phyloP scores from a whole-genome alignment of 768 basidiomycete genomes.

The Xerocomus potaroensis region DNA sequence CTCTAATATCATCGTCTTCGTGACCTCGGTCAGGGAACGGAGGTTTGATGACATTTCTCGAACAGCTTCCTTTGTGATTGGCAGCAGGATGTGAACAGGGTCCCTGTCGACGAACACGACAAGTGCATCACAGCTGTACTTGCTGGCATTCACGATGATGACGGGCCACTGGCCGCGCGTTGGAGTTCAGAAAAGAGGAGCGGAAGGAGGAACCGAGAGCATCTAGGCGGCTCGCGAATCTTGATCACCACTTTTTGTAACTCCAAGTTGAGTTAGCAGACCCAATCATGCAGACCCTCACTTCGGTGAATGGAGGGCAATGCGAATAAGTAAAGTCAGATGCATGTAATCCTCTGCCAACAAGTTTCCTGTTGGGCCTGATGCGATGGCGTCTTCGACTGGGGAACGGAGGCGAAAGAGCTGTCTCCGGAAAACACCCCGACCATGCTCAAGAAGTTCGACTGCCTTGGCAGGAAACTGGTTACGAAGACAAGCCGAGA shows the following conservation, averaged over 20 bases:
- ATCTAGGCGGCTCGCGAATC: not conserved
- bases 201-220: not conserved
- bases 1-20: not conserved
- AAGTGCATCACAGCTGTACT: not conserved
- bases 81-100: not conserved
- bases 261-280: not conserved
- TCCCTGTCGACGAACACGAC: not conserved
- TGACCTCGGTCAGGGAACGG: not conserved
- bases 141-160: constrained; percentile 28
- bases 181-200: not conserved
- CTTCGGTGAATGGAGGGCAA: not conserved
- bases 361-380: no score
- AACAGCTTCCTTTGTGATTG: not conserved
- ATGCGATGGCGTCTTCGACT: no score
- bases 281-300: not conserved
- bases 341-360: no score
- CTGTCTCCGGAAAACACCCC: no score
- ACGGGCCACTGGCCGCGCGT: constrained; percentile 9
- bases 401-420: no score
- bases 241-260: not conserved
- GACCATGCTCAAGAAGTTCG: not conserved
- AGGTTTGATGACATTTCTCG: not conserved
- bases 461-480: not conserved
- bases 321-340: no score
- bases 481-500: not conserved